Conservation (phyloP, 495 filamentous ascomycete genomes). For the Penicillium paxilli region DNA sequence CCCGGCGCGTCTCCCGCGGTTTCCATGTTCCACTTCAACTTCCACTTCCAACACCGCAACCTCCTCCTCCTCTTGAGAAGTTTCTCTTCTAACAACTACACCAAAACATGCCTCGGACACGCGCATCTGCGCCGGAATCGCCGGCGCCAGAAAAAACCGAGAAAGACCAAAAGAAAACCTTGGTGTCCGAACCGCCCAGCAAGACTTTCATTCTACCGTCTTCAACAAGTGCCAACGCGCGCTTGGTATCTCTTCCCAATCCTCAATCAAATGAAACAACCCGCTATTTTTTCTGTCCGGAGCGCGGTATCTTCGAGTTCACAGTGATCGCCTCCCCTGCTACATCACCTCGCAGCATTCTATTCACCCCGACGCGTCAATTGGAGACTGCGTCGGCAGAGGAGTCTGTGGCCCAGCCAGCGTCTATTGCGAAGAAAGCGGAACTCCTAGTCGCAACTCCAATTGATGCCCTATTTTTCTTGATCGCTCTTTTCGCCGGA, state of each 20-base stretch:
- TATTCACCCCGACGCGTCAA: conserved; percentile 27
- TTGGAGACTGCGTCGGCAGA: conserved; percentile 3
- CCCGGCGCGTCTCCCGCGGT: conserved; percentile 29
- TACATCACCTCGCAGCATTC: conserved; percentile 32
- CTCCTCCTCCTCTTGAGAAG: not conserved
- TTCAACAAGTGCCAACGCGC: conserved; percentile 57
- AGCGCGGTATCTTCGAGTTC: conserved; percentile 81
- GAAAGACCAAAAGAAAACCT: conserved; percentile 9
- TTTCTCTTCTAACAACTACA: not conserved
- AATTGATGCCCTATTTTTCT: conserved; percentile 79
- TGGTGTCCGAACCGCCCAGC: conserved; percentile 43
- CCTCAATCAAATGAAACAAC: conserved; percentile 65
- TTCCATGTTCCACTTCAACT: conserved; percentile 10
- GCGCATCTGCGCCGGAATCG: conserved; percentile 32
- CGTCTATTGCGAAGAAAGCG: conserved; percentile 54
- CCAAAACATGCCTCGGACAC: conserved; percentile 27
- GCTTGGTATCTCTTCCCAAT: conserved; percentile 76
- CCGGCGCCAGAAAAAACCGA: conserved; percentile 15
- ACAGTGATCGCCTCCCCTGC: conserved; percentile 67
- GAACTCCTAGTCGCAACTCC: conserved; percentile 81
- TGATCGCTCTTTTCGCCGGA: conserved; percentile 66
- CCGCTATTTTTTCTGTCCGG: conserved; percentile 80
- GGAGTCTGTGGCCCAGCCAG: conserved; percentile 10
- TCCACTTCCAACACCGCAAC: not conserved
- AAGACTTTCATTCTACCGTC: conserved; percentile 82